phyloP scores from a whole-genome alignment of 2,329 filamentous ascomycete genomes.

The Phoma sp. region DNA sequence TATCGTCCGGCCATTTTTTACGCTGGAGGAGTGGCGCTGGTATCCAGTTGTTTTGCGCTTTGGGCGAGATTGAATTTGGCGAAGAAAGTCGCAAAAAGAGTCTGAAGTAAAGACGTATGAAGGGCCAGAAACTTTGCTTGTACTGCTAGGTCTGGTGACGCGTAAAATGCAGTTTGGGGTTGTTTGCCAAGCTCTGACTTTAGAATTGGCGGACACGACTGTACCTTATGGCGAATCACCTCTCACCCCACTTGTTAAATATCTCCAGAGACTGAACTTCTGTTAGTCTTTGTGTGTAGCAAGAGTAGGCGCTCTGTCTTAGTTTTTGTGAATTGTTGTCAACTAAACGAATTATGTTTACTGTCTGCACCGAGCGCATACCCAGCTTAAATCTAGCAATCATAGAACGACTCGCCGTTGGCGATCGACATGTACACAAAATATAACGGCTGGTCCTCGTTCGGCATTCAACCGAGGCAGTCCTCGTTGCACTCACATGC shows the following conservation, averaged over 20 bases:
- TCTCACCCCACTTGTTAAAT: too few species aligned
- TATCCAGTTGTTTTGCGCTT: conserved; percentile 12
- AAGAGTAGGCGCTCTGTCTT: background rate
- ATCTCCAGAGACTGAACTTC: background rate
- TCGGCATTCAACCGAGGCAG: too few species aligned
- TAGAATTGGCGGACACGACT: too few species aligned
- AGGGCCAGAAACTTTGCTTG: background rate
- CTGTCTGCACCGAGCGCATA: background rate
- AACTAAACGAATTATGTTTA: background rate
- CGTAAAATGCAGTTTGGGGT: too few species aligned
- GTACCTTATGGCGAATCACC: too few species aligned
- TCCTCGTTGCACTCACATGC: background rate
- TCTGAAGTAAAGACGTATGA: background rate
- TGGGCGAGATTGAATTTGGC: conserved; percentile 8
- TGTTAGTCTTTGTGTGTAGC: background rate
- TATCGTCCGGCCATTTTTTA: conserved; percentile 41
- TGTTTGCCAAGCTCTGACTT: too few species aligned
- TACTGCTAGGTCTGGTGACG: too few species aligned
- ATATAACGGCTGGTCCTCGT: background rate
- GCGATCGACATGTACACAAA: background rate
- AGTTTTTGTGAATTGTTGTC: background rate
- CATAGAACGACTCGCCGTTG: background rate
- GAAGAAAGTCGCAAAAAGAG: conserved; percentile 11
- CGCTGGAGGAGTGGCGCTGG: conserved; percentile 28
- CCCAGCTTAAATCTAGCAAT: background rate